Conservation (phyloP, 176 grass and related monocot species). For the Cenchrus americanus region DNA sequence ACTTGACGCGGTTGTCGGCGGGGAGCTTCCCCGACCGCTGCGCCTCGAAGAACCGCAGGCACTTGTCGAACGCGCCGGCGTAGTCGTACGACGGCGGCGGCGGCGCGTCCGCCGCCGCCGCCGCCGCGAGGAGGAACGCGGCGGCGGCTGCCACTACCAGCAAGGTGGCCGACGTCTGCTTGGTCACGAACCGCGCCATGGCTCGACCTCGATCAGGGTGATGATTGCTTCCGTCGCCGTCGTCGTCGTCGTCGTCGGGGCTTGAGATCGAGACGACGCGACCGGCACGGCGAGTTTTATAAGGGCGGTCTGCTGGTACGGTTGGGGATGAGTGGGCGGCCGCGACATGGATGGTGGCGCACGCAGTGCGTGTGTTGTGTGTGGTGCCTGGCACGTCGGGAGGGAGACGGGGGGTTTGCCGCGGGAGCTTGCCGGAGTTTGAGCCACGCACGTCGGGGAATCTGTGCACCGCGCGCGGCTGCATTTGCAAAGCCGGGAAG, state of each 20-base stretch:
- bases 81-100: slow-evolving; percentile 50
- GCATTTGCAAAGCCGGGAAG: neutral
- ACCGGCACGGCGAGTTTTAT: slow-evolving; percentile 49
- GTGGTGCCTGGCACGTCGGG: slow-evolving; percentile 63
- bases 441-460: slow-evolving; percentile 61
- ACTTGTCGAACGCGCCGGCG: slow-evolving; percentile 75
- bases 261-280: neutral
- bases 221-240: neutral
- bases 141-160: neutral
- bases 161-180: slow-evolving; percentile 42
- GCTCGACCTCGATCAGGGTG: slow-evolving; percentile 37
- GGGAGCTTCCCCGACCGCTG: slow-evolving; percentile 92
- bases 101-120: neutral
- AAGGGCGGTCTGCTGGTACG: neutral
- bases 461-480: neutral
- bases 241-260: neutral
- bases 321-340: slow-evolving; percentile 29
- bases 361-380: slow-evolving; percentile 14
- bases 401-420: neutral
- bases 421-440: slow-evolving; percentile 25
- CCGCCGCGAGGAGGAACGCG: slow-evolving; percentile 46
- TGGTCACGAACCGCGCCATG: slow-evolving; percentile 52
- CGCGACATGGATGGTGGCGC: slow-evolving; percentile 34
- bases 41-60: slow-evolving; percentile 87
- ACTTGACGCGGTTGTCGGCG: slow-evolving; percentile 58